phyloP scores from a whole-genome alignment of 2,329 filamentous ascomycete species.

The Diplodia intermedia region DNA sequence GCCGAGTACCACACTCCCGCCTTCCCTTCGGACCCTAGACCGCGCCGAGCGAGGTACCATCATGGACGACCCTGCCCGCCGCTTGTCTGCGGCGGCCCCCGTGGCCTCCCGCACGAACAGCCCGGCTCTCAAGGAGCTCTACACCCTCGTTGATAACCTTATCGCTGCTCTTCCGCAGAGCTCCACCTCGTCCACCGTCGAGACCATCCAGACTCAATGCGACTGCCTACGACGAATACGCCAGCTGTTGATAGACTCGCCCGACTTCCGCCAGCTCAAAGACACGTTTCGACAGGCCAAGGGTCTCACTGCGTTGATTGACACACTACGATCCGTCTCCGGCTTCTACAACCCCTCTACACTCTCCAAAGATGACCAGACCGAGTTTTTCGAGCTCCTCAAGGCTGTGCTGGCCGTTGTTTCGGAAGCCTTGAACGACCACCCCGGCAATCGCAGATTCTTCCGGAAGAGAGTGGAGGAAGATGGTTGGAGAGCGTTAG shows the following conservation, averaged over 20 bases:
- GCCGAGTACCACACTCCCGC: constrained; percentile 35
- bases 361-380: constrained; percentile 67
- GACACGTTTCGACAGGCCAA: constrained; percentile 82
- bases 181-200: constrained; percentile 40
- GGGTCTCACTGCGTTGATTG: constrained; percentile 78
- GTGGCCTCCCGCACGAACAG: constrained; percentile 48
- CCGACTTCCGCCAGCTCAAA: constrained; percentile 62
- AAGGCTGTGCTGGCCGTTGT: constrained; percentile 76
- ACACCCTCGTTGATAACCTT: constrained; percentile 47
- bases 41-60: constrained; percentile 43
- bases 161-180: constrained; percentile 41
- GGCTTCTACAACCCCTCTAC: constrained; percentile 76
- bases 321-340: constrained; percentile 72
- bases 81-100: constrained; percentile 49
- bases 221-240: constrained; percentile 69
- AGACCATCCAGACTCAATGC: constrained; percentile 47
- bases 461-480: constrained; percentile 78
- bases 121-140: constrained; percentile 48
- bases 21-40: constrained; percentile 37
- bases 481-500: constrained; percentile 79
- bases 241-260: constrained; percentile 65
- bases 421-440: constrained; percentile 75
- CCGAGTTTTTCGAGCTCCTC: constrained; percentile 71
- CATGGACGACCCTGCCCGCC: constrained; percentile 45
- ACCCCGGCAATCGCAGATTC: constrained; percentile 86